These are phyloP conservation scores for Penicillium egyptiacum DNA, from an alignment of 495 filamentous ascomycete genomes.

Conservation along the genomic window DNA sequence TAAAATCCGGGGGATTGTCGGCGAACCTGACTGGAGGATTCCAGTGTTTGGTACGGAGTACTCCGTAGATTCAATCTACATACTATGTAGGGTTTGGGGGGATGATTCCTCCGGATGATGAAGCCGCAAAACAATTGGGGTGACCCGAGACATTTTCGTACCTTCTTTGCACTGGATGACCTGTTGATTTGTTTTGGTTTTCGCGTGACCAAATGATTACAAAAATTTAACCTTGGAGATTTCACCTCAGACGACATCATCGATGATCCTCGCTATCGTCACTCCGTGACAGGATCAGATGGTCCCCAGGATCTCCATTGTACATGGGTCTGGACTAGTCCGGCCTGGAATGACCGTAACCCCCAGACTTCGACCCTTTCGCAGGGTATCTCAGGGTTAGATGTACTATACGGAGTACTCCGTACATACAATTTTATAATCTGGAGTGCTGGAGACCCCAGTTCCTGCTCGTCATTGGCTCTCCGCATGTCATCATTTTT, in stretches of 20 bases:
- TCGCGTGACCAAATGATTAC: constrained; percentile 28
- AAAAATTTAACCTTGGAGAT: constrained; percentile 12
- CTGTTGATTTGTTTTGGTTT: constrained; percentile 13
- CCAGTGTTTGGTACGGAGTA: not conserved
- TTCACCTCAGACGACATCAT: constrained; percentile 30
- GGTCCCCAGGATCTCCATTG: not conserved
- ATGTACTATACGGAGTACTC: not conserved
- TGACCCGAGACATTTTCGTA: constrained; percentile 15
- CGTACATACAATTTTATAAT: not conserved
- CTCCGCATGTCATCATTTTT: constrained; percentile 18
- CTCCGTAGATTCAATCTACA: not conserved
- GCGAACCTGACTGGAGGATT: constrained; percentile 11
- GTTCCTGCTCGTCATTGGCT: constrained; percentile 13
- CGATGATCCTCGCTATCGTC: constrained; percentile 29
- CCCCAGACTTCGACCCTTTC: not conserved
- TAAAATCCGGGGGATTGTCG: constrained; percentile 17
- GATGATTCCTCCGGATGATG: constrained; percentile 1
- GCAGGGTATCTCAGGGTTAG: not conserved
- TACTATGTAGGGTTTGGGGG: not conserved
- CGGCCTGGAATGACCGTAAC: not conserved
- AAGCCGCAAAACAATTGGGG: constrained; percentile 2
- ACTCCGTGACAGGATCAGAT: constrained; percentile 13
- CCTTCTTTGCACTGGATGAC: constrained; percentile 15
- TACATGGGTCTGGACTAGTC: constrained; percentile 8
- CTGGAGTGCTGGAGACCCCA: not conserved